Base-by-base conservation (phyloP, 331 rosid genomes). In the Prunus yedoensis region DNA sequence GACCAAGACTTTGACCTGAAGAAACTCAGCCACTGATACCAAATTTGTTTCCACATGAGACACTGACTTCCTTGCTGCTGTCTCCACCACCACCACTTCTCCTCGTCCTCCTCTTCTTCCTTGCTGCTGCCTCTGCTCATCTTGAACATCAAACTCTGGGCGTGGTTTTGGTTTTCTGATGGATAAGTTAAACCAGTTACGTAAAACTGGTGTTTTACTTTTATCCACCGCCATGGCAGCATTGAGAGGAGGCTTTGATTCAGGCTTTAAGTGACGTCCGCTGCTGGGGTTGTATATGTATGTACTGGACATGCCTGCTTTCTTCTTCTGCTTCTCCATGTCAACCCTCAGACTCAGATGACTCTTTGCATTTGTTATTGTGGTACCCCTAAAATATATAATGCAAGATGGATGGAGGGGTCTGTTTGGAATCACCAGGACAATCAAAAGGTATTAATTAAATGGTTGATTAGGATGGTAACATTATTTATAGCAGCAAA, bases 1-100 rank as follows among this genome's bases (percentile, higher is more conserved):
- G 8, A 88, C 96, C 86, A 95, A 77, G 21, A 95, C 91, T 80
- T 90, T 95, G 30, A 90, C 97, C 71, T 95, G 90, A 78, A 92
- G 92, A 88, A 83, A 80, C 41, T 89, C 60, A 68, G 74, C 83
- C 59, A 89, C 94, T 41, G 97, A 90, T 16, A 78, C 81, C 81
- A 88, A 83, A 62, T 83, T 88, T 43, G 88, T 90, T 81, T 92
- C 99, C 66, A 92, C 82, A 18, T 92, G 96, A 3, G 97, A 92
- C 76, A 90, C 97, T 10, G 99, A 94, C 45, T 84, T 92, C 79
- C 97, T 89, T 43, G 84, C 89, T 60, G 83, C 91, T 67, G 84
- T 80, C 3, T 68, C 70, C 60, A 8, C 62, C 70, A 38, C 46
- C 50, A 18, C 43, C 10, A 53, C 80, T 41, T 62, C 75, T 52